These are phyloP conservation scores for Dichotomocladium elegans DNA, from an alignment of 371 early-diverging fungal species.

Conservation along the genomic window DNA sequence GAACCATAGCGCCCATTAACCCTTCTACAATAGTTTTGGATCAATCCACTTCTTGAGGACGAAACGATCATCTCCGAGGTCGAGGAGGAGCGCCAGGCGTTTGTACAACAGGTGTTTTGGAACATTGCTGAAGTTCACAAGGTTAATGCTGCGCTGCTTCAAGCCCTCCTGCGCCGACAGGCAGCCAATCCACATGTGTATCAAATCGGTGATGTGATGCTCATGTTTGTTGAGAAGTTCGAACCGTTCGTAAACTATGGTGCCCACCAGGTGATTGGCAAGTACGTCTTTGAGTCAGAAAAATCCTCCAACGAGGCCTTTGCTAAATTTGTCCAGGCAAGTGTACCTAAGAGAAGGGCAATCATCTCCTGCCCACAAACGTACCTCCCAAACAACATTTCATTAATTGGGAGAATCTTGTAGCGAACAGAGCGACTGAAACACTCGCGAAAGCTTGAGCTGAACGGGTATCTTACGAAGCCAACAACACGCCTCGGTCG, in stretches of 20 bases:
- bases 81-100: conserved; percentile 39
- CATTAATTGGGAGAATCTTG: too few species aligned
- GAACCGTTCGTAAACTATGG: conserved; percentile 86
- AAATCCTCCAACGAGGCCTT: conserved; percentile 65
- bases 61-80: neutral
- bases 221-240: conserved; percentile 65
- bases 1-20: neutral
- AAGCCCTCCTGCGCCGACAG: conserved; percentile 68
- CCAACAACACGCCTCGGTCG: conserved; percentile 87
- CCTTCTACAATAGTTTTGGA: conserved; percentile 50
- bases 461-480: conserved; percentile 74
- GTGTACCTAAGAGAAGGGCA: too few species aligned
- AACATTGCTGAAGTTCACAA: conserved; percentile 73
- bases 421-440: conserved; percentile 71
- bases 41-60: conserved; percentile 62
- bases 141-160: conserved; percentile 65
- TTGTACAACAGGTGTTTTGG: conserved; percentile 78
- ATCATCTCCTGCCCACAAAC: too few species aligned
- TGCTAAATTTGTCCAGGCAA: conserved; percentile 71
- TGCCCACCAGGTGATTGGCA: conserved; percentile 81
- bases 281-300: conserved; percentile 79
- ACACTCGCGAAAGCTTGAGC: conserved; percentile 73
- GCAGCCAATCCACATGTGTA: conserved; percentile 70
- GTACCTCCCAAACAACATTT: too few species aligned
- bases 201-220: conserved; percentile 83